phyloP scores from a whole-genome alignment of 306 rosid genomes.

The Elaeagnus macrophylla region DNA sequence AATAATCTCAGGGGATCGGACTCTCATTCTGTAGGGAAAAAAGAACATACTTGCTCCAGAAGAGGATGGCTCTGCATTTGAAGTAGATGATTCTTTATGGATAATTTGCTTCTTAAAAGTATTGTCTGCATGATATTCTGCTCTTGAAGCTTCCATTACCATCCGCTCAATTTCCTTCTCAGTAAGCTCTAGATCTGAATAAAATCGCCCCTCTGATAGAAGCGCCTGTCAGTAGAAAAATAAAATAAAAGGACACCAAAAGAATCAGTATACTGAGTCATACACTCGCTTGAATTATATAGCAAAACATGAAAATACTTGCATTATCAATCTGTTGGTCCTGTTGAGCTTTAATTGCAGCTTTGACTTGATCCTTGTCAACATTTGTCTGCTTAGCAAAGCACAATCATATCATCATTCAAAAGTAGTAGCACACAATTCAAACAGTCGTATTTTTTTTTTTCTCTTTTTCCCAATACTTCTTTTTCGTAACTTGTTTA shows the following conservation, averaged over 20 bases:
- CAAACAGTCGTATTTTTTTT: not conserved
- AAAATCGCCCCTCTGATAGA: constrained; percentile 83
- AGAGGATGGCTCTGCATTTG: constrained; percentile 84
- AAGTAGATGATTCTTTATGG: constrained; percentile 56
- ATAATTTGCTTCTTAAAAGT: constrained; percentile 49
- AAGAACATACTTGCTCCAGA: constrained; percentile 82
- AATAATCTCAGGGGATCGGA: not conserved
- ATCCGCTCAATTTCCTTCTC: constrained; percentile 89
- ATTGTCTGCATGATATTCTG: constrained; percentile 57
- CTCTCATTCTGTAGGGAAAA: not conserved
- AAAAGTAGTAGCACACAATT: not conserved
- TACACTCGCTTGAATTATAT: not conserved
- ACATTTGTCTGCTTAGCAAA: constrained; percentile 59
- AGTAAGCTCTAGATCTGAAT: constrained; percentile 96
- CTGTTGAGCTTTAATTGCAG: constrained; percentile 88
- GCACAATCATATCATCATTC: constrained; percentile 12
- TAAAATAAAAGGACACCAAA: not conserved
- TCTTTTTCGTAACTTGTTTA: not conserved
- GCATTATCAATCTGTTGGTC: constrained; percentile 84
- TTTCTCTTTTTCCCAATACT: not conserved
- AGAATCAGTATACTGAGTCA: constrained; percentile 5
- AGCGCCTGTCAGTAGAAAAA: constrained; percentile 57
- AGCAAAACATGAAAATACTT: constrained; percentile 26
- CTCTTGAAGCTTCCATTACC: constrained; percentile 86
- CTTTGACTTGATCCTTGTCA: constrained; percentile 90